A percentile compares a stretch with the other conserved stretches of the same genome.
Conservation (phyloP, 345 rosid genomes). For the sweet orange (Citrus sinensis) region DNA sequence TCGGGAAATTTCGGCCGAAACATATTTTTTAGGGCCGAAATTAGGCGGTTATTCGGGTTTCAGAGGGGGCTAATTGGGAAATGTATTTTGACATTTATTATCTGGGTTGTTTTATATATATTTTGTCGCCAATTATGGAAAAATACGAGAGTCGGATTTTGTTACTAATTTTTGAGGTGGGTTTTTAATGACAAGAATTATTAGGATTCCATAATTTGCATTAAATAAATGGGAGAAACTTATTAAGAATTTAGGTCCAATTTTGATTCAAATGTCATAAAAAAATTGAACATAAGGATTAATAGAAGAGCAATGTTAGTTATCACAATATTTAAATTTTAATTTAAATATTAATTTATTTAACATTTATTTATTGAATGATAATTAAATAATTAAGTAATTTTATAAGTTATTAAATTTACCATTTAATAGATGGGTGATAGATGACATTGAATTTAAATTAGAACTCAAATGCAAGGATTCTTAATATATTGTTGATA, state of each 20-base stretch:
- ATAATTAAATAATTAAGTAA: too few species aligned
- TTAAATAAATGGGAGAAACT: not conserved
- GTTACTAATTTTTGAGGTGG: not conserved
- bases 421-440: too few species aligned
- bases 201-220: not conserved
- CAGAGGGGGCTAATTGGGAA: not conserved
- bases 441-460: too few species aligned
- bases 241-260: not conserved
- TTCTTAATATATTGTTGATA: too few species aligned
- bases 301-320: too few species aligned
- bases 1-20: constrained; percentile 2
- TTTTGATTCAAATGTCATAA: not conserved
- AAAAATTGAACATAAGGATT: not conserved
- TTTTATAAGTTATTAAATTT: too few species aligned
- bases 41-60: not conserved
- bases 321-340: too few species aligned
- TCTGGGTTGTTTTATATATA: not conserved
- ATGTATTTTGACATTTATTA: not conserved
- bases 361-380: too few species aligned
- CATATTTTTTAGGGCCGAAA: not conserved
- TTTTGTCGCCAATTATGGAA: not conserved
- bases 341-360: too few species aligned
- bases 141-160: not conserved
- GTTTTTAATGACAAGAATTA: not conserved
- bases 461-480: too few species aligned